Percentiles rank a stretch among this genome's conserved stretches.
Conservation (phyloP, 1,139 yeast genomes). For the Keqinozyma sinolaborantium region DNA sequence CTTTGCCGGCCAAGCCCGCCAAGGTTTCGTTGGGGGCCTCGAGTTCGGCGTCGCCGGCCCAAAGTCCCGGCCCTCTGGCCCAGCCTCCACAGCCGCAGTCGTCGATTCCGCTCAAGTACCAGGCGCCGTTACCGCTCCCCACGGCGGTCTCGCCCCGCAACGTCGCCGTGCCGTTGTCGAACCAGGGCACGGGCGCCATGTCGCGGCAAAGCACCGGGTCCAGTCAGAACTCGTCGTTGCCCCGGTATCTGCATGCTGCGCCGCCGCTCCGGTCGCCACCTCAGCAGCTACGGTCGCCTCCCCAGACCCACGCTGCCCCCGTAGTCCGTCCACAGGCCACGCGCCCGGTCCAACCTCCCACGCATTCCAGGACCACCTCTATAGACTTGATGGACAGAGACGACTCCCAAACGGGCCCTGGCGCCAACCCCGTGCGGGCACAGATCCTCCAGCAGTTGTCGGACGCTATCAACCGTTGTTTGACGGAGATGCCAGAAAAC, state of each 20-base stretch:
- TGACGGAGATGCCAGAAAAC: slow-evolving; percentile 12
- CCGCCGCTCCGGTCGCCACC: neutral
- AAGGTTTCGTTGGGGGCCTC: slow-evolving; percentile 11
- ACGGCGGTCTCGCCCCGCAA: slow-evolving; percentile 2
- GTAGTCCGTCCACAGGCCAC: neutral
- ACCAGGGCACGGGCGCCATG: neutral
- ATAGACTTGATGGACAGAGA: slow-evolving; percentile 18
- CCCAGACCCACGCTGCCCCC: slow-evolving; percentile 1
- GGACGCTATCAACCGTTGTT: slow-evolving; percentile 18
- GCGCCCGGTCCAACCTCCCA: neutral
- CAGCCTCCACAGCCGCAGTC: neutral
- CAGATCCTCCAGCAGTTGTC: slow-evolving; percentile 16
- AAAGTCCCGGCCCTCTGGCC: neutral
- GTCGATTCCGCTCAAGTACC: slow-evolving; percentile 27
- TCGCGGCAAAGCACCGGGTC: neutral
- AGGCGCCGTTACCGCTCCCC: slow-evolving; percentile 34
- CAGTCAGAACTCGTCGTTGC: neutral
- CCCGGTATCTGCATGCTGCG: neutral
- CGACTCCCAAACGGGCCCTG: slow-evolving; percentile 3
- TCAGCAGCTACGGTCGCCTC: slow-evolving; percentile 3
- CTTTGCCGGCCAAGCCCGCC: slow-evolving; percentile 19
- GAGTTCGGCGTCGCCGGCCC: neutral
- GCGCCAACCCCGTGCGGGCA: neutral
- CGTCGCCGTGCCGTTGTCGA: neutral
- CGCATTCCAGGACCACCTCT: neutral